phyloP scores from a whole-genome alignment of 192 early-diverging fungal species.

The Dissophora globulifera region DNA sequence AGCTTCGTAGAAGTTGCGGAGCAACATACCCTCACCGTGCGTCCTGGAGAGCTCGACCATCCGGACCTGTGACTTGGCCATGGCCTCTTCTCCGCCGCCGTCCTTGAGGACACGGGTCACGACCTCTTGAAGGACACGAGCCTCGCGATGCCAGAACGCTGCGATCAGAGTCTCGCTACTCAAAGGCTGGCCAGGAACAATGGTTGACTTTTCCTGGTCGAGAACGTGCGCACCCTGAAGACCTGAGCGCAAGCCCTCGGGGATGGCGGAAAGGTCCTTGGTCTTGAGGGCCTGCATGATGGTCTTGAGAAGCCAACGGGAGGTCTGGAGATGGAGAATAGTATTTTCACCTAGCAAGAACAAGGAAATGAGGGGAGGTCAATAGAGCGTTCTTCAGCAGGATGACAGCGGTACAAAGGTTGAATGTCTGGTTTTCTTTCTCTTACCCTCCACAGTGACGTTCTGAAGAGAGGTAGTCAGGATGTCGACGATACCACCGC shows the following conservation, averaged over 20 bases:
- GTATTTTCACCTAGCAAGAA: conserved; percentile 78
- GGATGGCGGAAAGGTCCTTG: conserved; percentile 74
- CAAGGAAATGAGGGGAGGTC: too few species aligned
- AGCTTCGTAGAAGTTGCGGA: conserved; percentile 78
- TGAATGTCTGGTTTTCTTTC: too few species aligned
- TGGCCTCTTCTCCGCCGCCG: conserved; percentile 58
- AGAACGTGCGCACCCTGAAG: conserved; percentile 3
- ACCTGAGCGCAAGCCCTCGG: conserved; percentile 67
- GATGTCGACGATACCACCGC: conserved; percentile 36
- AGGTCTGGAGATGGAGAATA: conserved; percentile 82
- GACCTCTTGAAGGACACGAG: conserved; percentile 57
- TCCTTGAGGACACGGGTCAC: conserved; percentile 47
- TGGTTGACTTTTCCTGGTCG: conserved; percentile 31
- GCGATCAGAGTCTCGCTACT: conserved; percentile 38
- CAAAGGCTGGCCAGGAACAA: conserved; percentile 42
- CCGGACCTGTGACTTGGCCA: conserved; percentile 61
- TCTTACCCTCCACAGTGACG: conserved; percentile 35
- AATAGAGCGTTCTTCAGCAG: too few species aligned
- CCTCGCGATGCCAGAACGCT: conserved; percentile 63
- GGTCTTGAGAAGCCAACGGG: conserved; percentile 79
- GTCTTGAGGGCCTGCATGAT: conserved; percentile 68
- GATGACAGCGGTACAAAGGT: too few species aligned
- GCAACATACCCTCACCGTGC: conserved; percentile 78
- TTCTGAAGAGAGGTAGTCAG: conserved; percentile 40
- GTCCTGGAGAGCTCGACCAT: conserved; percentile 62